Conservation (phyloP, 148 eudicot species). For the Diospyros lotus region DNA sequence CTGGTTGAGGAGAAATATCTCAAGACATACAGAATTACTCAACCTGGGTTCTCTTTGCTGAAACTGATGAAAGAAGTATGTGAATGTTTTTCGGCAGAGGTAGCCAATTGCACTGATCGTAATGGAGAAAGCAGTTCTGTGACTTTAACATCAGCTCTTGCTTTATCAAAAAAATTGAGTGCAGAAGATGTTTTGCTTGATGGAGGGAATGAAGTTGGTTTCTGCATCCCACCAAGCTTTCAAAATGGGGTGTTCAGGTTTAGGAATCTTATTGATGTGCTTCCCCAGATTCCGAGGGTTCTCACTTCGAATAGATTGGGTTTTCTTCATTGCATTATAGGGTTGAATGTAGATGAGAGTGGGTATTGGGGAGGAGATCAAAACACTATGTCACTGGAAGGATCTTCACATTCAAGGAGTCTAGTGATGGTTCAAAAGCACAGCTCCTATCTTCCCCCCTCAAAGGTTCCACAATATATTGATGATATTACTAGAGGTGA, state of each 20-base stretch:
- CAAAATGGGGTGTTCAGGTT: background rate
- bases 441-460: background rate
- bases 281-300: background rate
- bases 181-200: constrained; percentile 10
- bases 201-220: background rate
- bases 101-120: constrained; percentile 11
- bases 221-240: background rate
- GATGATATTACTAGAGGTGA: constrained; percentile 54
- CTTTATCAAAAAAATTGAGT: background rate
- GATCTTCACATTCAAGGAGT: constrained; percentile 12
- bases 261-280: constrained; percentile 13
- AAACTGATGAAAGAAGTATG: constrained; percentile 46
- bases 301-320: constrained; percentile 5
- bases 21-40: constrained; percentile 24
- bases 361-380: background rate
- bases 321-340: constrained; percentile 3
- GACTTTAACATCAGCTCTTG: constrained; percentile 5
- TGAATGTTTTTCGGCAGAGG: constrained; percentile 26
- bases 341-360: background rate
- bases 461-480: constrained; percentile 7
- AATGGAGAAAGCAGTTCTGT: background rate
- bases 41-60: constrained; percentile 31
- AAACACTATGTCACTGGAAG: constrained; percentile 3
- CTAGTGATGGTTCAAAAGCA: constrained; percentile 6
- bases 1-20: constrained; percentile 39